Evolutionary conservation across 176 grass and related monocot genomes (phyloP).

Genomic region (Ensete ventricosum): DNA sequence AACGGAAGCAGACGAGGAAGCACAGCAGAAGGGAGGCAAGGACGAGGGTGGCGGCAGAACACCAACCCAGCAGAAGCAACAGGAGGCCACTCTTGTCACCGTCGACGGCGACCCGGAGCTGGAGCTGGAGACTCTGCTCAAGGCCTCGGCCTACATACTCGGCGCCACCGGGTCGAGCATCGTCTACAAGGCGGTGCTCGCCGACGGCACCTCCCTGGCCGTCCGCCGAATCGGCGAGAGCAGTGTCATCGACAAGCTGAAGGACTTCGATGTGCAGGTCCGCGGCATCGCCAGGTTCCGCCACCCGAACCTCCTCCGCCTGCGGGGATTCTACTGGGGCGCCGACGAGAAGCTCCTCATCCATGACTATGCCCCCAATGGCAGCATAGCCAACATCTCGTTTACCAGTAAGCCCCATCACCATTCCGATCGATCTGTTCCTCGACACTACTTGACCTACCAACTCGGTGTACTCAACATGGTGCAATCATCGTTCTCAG

Average conservation of each 20-base stretch:
- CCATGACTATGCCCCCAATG: constrained; percentile 87
- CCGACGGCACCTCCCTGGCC: constrained; percentile 11
- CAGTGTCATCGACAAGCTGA: constrained; percentile 10
- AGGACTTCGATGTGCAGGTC: constrained; percentile 6
- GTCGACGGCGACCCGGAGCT: constrained; percentile 2
- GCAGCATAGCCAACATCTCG: constrained; percentile 85
- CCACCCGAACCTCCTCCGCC: constrained; percentile 73
- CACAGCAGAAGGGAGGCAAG: constrained; percentile 17
- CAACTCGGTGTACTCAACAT: constrained; percentile 9
- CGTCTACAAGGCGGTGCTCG: constrained; percentile 12
- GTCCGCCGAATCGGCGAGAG: constrained; percentile 9
- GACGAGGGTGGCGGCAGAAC: constrained; percentile 30
- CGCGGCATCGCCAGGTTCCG: constrained; percentile 8
- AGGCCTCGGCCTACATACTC: constrained; percentile 10
- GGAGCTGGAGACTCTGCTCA: constrained; percentile 13
- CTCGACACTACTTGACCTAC: neutral
- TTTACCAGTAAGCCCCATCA: constrained; percentile 46
- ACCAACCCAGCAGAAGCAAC: constrained; percentile 22
- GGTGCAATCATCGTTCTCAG: constrained; percentile 22
- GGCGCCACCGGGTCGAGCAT: constrained; percentile 5
- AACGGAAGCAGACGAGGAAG: constrained; percentile 27
- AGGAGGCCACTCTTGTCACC: constrained; percentile 33
- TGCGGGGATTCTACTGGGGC: constrained; percentile 91
- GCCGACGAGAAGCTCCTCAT: constrained; percentile 93
- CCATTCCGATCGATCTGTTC: neutral